Evolutionary conservation across 2,329 filamentous ascomycete genomes (phyloP).

Genomic region (Cytospora chrysosperma): DNA sequence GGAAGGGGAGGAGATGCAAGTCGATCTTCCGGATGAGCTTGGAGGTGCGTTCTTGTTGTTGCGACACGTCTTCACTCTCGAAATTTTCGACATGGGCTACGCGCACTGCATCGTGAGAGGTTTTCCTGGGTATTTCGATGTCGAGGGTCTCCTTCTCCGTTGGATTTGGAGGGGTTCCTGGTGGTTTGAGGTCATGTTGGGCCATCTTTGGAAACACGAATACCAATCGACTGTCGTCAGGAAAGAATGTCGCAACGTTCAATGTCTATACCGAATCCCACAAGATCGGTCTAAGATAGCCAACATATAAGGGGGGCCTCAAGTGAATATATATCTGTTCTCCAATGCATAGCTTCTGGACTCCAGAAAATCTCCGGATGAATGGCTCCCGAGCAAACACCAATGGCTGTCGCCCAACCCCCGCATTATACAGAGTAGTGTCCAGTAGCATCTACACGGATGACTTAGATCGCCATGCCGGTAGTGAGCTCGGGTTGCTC

Average conservation of each 20-base stretch:
- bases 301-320: too few species aligned
- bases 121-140: neutral
- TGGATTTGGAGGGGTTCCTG: neutral
- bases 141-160: neutral
- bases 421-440: neutral
- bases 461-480: constrained; percentile 1
- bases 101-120: constrained; percentile 1
- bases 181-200: neutral
- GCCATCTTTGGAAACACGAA: neutral
- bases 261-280: too few species aligned
- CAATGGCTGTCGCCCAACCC: neutral
- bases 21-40: constrained; percentile 51
- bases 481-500: constrained; percentile 10
- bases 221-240: neutral
- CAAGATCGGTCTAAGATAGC: too few species aligned
- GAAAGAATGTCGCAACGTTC: neutral
- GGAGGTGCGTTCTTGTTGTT: constrained; percentile 15
- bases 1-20: constrained; percentile 48
- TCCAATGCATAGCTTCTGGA: too few species aligned
- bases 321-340: too few species aligned
- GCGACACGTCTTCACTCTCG: constrained; percentile 14
- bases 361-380: neutral
- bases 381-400: neutral
- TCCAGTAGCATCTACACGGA: neutral
- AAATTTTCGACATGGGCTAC: constrained; percentile 8